Percentiles rank a stretch among this genome's conserved stretches.
Conservation (phyloP, 176 grass and related monocot species). For the Urochloa ruziziensis region DNA sequence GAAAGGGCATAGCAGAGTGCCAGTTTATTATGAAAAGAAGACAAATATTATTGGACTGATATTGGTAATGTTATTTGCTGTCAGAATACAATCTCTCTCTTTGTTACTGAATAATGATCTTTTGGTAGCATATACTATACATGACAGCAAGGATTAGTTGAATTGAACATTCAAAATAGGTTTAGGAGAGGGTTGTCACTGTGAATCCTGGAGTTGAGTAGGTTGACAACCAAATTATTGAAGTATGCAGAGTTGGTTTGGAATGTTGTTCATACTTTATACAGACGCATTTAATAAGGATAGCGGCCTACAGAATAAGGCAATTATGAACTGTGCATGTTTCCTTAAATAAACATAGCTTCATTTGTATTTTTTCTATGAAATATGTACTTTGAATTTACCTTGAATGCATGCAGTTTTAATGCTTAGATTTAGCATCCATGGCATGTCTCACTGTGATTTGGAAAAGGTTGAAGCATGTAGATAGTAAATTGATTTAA, state of each 20-base stretch:
- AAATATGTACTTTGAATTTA: background rate
- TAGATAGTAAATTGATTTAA: background rate
- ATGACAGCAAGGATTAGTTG: background rate
- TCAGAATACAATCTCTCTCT: background rate
- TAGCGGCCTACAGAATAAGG: background rate
- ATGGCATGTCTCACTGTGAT: background rate
- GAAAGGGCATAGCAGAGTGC: slow-evolving; percentile 89
- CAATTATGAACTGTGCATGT: background rate
- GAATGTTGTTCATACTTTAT: background rate
- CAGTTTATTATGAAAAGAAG: slow-evolving; percentile 79
- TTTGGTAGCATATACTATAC: background rate
- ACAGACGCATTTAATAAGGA: background rate
- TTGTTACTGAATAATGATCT: background rate
- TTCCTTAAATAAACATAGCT: background rate
- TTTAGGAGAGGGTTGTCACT: background rate
- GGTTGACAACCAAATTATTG: background rate
- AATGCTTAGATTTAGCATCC: background rate
- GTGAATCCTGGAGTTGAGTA: background rate
- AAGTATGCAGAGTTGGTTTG: background rate
- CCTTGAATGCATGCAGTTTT: background rate
- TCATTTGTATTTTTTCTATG: background rate
- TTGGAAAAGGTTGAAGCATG: background rate
- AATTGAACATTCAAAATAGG: no score
- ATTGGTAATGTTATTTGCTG: slow-evolving; percentile 50
- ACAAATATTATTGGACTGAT: slow-evolving; percentile 95